phyloP scores from a whole-genome alignment of 2,329 filamentous ascomycete species.

The Bisporella sp. region DNA sequence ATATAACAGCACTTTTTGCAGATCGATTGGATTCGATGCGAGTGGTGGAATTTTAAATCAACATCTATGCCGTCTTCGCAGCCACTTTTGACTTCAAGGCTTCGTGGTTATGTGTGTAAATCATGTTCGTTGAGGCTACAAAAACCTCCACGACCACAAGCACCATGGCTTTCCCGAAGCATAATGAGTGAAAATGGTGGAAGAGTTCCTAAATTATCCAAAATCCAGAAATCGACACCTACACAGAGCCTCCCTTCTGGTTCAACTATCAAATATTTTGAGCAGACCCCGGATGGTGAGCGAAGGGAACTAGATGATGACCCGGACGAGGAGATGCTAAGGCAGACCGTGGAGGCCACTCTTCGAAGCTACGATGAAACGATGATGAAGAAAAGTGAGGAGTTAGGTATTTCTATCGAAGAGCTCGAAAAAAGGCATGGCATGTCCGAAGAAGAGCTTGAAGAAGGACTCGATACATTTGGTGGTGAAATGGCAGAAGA shows the following conservation, averaged over 20 bases:
- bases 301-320: constrained; percentile 17
- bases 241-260: too few species aligned
- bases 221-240: not conserved
- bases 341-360: constrained; percentile 2
- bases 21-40: constrained; percentile 3
- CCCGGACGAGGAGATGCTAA: constrained; percentile 9
- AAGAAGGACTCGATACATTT: constrained; percentile 5
- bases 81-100: constrained; percentile 17
- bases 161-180: constrained; percentile 19
- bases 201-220: not conserved
- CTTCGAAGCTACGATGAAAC: constrained; percentile 5
- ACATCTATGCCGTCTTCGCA: constrained; percentile 26
- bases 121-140: constrained; percentile 26
- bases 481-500: constrained; percentile 1
- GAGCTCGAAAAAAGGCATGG: not conserved
- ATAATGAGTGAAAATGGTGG: constrained; percentile 8
- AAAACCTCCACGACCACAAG: constrained; percentile 7
- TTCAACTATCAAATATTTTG: constrained; percentile 17
- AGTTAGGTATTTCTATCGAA: not conserved
- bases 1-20: constrained; percentile 2
- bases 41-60: constrained; percentile 8
- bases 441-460: constrained; percentile 7
- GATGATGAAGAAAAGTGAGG: not conserved
- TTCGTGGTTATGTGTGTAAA: constrained; percentile 25
- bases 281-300: constrained; percentile 22